Evolutionary conservation across 805 yeast species (phyloP).

Genomic region (Metschnikowia lochheadii): DNA sequence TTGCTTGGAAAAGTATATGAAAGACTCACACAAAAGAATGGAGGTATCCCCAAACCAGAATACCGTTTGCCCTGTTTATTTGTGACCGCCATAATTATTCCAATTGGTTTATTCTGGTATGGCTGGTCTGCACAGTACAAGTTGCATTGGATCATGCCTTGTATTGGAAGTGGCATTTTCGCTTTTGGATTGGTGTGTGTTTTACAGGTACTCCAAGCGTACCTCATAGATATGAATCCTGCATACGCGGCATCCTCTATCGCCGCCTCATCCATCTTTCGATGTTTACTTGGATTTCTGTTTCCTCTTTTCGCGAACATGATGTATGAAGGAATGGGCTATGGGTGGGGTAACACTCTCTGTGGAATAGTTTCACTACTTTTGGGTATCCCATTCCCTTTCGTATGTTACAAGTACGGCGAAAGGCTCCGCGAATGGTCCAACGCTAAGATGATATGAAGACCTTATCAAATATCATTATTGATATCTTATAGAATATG

Average conservation of each 20-base stretch:
- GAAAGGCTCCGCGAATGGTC: constrained; percentile 35
- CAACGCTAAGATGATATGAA: constrained; percentile 23
- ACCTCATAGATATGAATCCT: constrained; percentile 38
- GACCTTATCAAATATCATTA: neutral
- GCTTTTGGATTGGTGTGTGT: constrained; percentile 36
- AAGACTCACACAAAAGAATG: constrained; percentile 23
- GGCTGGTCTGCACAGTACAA: constrained; percentile 38
- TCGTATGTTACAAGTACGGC: constrained; percentile 33
- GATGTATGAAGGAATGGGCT: constrained; percentile 31
- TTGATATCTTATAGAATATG: too few relatives aligned
- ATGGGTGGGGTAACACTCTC: constrained; percentile 41
- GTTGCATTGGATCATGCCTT: constrained; percentile 38
- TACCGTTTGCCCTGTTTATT: constrained; percentile 35
- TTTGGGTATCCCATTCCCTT: constrained; percentile 38
- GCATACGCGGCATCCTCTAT: constrained; percentile 36
- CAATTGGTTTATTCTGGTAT: constrained; percentile 36
- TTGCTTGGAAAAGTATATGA: constrained; percentile 25
- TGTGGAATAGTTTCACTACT: constrained; percentile 32
- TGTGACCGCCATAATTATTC: constrained; percentile 30
- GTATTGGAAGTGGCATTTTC: constrained; percentile 34
- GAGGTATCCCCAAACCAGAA: constrained; percentile 36
- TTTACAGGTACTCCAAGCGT: constrained; percentile 35
- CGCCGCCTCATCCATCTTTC: constrained; percentile 41
- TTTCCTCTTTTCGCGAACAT: constrained; percentile 37
- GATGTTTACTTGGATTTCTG: constrained; percentile 35